Base-by-base conservation (phyloP, 805 yeast genomes). In the Metschnikowia sp. region DNA sequence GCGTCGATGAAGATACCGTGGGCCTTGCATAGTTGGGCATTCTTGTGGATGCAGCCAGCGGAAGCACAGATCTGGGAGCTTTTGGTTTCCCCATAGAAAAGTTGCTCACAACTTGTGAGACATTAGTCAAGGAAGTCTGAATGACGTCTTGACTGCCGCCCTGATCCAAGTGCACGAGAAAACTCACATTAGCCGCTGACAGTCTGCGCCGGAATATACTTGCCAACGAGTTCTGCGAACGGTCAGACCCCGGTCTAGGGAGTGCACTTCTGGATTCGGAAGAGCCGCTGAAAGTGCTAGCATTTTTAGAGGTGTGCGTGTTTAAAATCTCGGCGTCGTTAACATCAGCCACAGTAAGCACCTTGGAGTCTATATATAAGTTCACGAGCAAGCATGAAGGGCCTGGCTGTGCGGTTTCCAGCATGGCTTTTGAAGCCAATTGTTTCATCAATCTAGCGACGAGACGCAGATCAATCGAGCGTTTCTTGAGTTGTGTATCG, bases 11-110 rank as follows among this genome's bases (percentile, higher is more conserved):
- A 3, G 68, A 49, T 6, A 52, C 47, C 0, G 73, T 68, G 5
- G 74, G 70, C 43, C 58, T 58, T 9, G 72, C 69, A 41, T 69
- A 69, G 49, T 55, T 53, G 9, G 70, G 70, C 11, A 58, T 32
- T 10, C 11, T 10, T 1, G 40, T 18, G 7, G 30, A 9, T 5
- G 40, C 4, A 18, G 32, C 11, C 8, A 32, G 19, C 15, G 40
- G 12, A 30, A 10, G 32, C 35, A 13, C 13, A 5, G 28, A 36
- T 30, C n/a, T 13, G 22, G 15, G 13, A 3, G n/a, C 28, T 15
- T 35, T 15, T 5, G 13, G 13, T 26, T 15, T 37, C 12, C 32
- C 44, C 32, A 44, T 10, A 11, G 4, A 8, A 52, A 62, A 59
- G 12, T 47, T 46, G 18, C 52, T 55, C 15, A 64, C 48, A 36